Percentiles rank a stretch among this genome's conserved stretches.
These are phyloP conservation scores for Volvox reticuliferus DNA, from an alignment of 139 green algal species.

Conservation along the genomic window DNA sequence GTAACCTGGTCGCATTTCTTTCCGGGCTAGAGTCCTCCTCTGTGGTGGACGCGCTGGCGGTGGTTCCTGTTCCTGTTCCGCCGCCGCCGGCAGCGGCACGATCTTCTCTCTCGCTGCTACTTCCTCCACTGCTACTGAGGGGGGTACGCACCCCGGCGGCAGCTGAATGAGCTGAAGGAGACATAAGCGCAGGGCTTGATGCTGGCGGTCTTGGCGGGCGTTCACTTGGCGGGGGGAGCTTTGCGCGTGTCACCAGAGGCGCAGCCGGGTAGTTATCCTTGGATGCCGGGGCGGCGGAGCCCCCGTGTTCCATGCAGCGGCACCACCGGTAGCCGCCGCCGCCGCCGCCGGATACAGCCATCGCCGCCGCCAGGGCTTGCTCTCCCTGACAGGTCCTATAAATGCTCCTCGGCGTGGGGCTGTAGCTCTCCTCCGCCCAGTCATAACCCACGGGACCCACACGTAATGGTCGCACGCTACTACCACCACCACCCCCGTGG, in stretches of 20 bases:
- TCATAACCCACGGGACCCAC: neutral
- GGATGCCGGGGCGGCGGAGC: neutral
- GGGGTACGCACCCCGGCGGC: neutral
- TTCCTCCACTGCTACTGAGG: neutral
- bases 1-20: neutral
- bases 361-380: neutral
- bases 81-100: neutral
- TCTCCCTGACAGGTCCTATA: neutral
- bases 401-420: constrained; percentile 25
- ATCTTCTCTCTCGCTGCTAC: neutral
- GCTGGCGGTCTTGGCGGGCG: neutral
- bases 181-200: neutral
- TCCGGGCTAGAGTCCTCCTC: neutral
- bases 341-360: neutral
- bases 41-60: neutral
- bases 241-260: neutral
- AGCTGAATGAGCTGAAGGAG: neutral
- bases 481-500: neutral
- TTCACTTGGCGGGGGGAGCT: neutral
- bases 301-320: neutral
- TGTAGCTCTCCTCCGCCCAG: constrained; percentile 41
- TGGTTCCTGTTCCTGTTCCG: too few relatives aligned
- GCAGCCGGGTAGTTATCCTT: neutral
- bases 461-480: constrained; percentile 6
- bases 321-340: constrained; percentile 25